Evolutionary conservation across 163 green algal genomes (phyloP).

Genomic region (Scenedesmus sp.): DNA sequence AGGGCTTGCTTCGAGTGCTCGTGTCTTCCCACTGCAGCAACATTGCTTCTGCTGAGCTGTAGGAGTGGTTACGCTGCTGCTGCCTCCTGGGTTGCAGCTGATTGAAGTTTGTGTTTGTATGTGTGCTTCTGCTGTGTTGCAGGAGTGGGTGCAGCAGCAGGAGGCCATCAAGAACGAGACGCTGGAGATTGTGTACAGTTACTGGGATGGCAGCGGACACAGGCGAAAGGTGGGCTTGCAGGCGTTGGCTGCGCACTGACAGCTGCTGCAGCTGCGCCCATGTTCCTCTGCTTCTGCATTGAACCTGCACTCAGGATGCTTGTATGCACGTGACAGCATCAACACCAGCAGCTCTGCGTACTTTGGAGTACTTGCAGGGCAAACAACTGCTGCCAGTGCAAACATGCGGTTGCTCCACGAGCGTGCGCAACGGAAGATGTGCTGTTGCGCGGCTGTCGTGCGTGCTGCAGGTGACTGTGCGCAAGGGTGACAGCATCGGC

Average conservation of each 20-base stretch:
- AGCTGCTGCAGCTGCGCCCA: neutral
- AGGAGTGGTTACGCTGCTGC: neutral
- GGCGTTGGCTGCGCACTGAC: neutral
- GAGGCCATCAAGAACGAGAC: conserved; percentile 89
- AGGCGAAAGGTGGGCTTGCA: conserved; percentile 60
- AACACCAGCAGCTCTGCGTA: neutral
- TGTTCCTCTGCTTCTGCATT: neutral
- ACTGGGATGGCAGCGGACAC: conserved; percentile 96
- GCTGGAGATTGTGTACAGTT: conserved; percentile 95
- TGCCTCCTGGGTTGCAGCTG: neutral
- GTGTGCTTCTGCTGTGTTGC: conserved; percentile 8
- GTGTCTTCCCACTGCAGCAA: neutral
- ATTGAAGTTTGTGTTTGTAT: neutral
- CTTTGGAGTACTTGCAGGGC: too few species aligned
- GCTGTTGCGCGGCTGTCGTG: neutral
- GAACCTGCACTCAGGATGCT: neutral
- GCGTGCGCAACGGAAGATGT: neutral
- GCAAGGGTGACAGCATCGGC: conserved; percentile 92
- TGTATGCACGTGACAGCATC: neutral
- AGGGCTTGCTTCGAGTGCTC: too few species aligned
- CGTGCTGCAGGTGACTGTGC: conserved; percentile 69
- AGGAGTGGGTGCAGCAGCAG: conserved; percentile 79
- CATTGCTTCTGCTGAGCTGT: neutral
- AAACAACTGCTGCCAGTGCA: too few species aligned
- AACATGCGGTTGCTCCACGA: neutral